Evolutionary conservation across 345 rosid species (phyloP), one percentile per base, ranked within the genome.

Genomic region (Gynandropsis gynandra): DNA sequence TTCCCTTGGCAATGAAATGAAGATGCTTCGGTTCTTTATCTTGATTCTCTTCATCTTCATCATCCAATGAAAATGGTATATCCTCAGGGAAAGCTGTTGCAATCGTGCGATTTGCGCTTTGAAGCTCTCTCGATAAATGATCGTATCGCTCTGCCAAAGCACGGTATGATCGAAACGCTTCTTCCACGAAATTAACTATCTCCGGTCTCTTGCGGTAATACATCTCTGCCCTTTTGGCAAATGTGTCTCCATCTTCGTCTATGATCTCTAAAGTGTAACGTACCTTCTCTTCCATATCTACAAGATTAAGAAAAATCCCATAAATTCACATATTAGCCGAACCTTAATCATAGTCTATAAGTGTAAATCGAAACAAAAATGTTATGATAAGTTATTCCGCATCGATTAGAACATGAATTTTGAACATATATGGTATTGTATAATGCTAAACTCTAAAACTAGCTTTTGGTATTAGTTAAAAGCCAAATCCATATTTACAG

Each of bases 231-330:
- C 96, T 75, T 42, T 76, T 54, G 9, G 84, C 82, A 47, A 87
- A 87, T 2, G 93, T 68, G 44, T 87, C 89, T 32, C 93, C 96
- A 37, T 77, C 76, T 32, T 83, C 76, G 42, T 85, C 83, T 16
- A 85, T 76, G 59, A 85, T 76, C 63, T 57, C 58, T 29, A 85
- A 72, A 63, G 77, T 82, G 61, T 60, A 47, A 0, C 44, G 43
- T 1, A 82, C 81, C 53, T 76, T 82, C 34, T 78, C 83, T 65
- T 85, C 85, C 87, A 85, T 78, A 70, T 85, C 95, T 82, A 79
- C n/a, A 33, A 37, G 15, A n/a, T n/a, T n/a, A n/a, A n/a, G n/a
- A n/a, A n/a, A n/a, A n/a, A n/a, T 13, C 8, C 3, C 41, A 37
- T 3, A 10, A 37, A n/a, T n/a, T n/a, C n/a, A n/a, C n/a, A n/a